These are phyloP conservation scores for Hansenula anomala DNA, from an alignment of 1,139 yeast genomes.

Conservation along the genomic window DNA sequence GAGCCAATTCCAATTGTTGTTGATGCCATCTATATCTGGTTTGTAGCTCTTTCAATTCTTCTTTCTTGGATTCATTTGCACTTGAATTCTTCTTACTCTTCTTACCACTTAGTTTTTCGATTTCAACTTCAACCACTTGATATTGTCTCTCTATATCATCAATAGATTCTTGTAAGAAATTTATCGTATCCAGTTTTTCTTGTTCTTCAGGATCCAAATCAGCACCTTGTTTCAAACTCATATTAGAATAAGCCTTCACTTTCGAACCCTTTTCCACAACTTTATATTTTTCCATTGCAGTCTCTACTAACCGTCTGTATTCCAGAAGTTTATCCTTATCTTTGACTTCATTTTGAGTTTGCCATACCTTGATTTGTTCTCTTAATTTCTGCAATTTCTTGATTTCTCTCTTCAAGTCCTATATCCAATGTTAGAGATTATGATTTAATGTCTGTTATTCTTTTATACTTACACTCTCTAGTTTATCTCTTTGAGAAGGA, in stretches of 20 bases:
- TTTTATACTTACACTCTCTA: constrained; percentile 62
- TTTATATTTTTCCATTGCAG: constrained; percentile 95
- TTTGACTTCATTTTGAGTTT: constrained; percentile 87
- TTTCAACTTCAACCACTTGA: constrained; percentile 58
- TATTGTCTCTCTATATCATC: constrained; percentile 63
- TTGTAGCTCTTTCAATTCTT: constrained; percentile 36
- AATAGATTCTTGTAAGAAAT: constrained; percentile 53
- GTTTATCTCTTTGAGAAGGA: constrained; percentile 87
- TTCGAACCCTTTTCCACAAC: constrained; percentile 92
- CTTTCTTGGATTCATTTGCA: constrained; percentile 54
- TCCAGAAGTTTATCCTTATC: constrained; percentile 80
- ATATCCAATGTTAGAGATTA: no score
- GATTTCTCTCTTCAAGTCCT: constrained; percentile 91
- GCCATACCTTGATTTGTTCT: constrained; percentile 95
- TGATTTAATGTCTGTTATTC: no score
- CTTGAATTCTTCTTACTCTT: constrained; percentile 44
- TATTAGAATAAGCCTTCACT: constrained; percentile 84
- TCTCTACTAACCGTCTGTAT: constrained; percentile 78
- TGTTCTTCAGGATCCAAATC: constrained; percentile 58
- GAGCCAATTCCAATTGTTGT: constrained; percentile 55
- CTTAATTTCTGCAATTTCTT: constrained; percentile 91
- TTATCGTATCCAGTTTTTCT: constrained; percentile 53
- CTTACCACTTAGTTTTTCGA: constrained; percentile 41
- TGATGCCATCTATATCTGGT: constrained; percentile 53
- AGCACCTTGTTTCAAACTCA: constrained; percentile 44